Conservation (phyloP, 148 eudicot genomes). For the Vaccinium darrowii region DNA sequence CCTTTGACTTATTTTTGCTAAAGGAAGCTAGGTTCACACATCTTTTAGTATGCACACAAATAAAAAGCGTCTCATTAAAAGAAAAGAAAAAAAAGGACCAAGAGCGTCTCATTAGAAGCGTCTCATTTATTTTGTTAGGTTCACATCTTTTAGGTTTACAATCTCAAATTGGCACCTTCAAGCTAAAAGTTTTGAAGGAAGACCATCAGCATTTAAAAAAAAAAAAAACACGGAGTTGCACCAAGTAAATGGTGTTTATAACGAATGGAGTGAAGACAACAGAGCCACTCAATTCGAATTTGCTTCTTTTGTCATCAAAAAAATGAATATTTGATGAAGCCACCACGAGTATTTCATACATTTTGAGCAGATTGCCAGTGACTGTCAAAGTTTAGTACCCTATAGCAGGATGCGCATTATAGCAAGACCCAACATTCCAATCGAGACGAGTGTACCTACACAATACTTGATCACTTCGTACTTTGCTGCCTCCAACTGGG, state of each 20-base stretch:
- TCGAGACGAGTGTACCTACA: slow-evolving; percentile 64
- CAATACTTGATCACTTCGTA: slow-evolving; percentile 70
- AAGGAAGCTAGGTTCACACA: not conserved
- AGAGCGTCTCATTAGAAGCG: no score
- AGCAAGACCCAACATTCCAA: slow-evolving; percentile 45
- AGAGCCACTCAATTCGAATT: not conserved
- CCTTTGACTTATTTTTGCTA: not conserved
- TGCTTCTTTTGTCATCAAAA: not conserved
- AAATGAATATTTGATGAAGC: not conserved
- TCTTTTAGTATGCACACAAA: no score
- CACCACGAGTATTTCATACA: slow-evolving; percentile 19
- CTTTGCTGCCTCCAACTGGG: slow-evolving; percentile 65
- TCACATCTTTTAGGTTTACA: not conserved
- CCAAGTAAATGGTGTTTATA: not conserved
- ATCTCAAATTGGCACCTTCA: slow-evolving; percentile 10
- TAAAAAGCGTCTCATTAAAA: no score
- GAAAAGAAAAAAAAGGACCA: no score
- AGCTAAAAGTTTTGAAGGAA: slow-evolving; percentile 13
- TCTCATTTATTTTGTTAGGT: no score
- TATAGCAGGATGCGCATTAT: slow-evolving; percentile 49
- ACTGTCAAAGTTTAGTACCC: slow-evolving; percentile 6
- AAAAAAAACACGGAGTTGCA: not conserved
- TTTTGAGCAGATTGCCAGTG: slow-evolving; percentile 5
- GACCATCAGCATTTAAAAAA: not conserved
- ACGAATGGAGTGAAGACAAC: not conserved